phyloP scores from a whole-genome alignment of 306 rosid genomes.

The Rubus idaeus region DNA sequence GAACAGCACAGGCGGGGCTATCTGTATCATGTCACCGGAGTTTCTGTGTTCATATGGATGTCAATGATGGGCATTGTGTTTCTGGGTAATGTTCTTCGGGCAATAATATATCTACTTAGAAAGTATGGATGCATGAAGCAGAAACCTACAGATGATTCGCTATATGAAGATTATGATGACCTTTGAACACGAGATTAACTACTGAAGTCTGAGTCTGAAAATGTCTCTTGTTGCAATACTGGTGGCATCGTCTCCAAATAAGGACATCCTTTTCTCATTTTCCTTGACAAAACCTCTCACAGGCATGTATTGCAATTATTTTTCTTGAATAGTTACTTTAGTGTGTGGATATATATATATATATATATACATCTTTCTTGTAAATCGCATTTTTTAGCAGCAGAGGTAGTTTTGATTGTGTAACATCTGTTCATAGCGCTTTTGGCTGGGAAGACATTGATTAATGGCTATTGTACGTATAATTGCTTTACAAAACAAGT shows the following conservation, averaged over 20 bases:
- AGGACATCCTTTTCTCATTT: not conserved
- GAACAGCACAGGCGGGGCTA: not conserved
- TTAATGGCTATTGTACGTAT: too few species aligned
- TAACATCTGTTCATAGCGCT: not conserved
- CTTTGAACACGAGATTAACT: not conserved
- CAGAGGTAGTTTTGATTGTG: not conserved
- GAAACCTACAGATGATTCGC: conserved; percentile 7
- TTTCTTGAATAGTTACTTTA: not conserved
- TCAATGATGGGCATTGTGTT: conserved; percentile 25
- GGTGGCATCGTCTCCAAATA: not conserved
- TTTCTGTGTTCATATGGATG: conserved; percentile 29
- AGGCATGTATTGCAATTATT: not conserved
- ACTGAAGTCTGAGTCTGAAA: not conserved
- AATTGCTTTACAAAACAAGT: not conserved
- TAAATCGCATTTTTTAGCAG: not conserved
- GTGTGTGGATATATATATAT: not conserved
- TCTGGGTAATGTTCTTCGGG: conserved; percentile 18
- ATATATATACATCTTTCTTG: not conserved
- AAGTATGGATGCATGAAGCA: conserved; percentile 26
- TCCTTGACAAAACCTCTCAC: not conserved
- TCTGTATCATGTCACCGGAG: conserved; percentile 22
- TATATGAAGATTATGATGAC: conserved; percentile 19
- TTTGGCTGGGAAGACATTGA: not conserved
- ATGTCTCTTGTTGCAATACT: not conserved
- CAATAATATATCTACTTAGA: conserved; percentile 18